Conservation (phyloP, 169 alveolate species). For the Plasmodium sp. region DNA sequence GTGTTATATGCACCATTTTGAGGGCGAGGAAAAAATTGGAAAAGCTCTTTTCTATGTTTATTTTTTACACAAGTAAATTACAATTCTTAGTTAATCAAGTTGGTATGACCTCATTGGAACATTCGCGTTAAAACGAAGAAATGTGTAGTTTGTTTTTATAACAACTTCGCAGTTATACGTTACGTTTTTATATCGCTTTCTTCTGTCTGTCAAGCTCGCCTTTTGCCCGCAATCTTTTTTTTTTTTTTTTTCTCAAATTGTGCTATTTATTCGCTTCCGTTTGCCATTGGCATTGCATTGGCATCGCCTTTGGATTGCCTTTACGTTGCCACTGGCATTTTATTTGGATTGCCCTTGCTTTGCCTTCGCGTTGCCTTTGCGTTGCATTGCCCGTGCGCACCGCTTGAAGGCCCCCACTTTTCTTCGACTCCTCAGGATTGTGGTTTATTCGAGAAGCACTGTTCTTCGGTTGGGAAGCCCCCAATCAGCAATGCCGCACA, state of each 20-base stretch:
- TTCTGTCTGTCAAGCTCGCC: background rate
- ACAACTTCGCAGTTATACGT: background rate
- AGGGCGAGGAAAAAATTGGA: background rate
- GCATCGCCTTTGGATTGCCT: background rate
- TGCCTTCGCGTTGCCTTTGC: background rate
- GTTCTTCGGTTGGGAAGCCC: background rate
- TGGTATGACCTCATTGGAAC: background rate
- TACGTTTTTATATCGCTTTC: background rate
- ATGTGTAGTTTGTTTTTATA: background rate
- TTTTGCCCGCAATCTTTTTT: background rate
- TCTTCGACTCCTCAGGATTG: background rate
- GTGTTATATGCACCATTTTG: background rate
- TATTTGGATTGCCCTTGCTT: too few species aligned
- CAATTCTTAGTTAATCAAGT: background rate
- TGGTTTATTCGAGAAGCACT: background rate
- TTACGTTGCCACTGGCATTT: background rate
- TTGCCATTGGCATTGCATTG: background rate
- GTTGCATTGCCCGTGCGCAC: background rate
- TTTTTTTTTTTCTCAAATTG: background rate
- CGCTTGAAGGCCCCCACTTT: background rate
- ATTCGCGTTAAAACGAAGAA: background rate
- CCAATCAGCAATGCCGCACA: background rate
- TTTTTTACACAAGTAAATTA: background rate
- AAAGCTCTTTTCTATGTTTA: background rate
- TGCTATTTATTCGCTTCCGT: background rate